Base-by-base conservation (phyloP, 2,329 filamentous ascomycete species). In the Drechslerella coelobrocha region DNA sequence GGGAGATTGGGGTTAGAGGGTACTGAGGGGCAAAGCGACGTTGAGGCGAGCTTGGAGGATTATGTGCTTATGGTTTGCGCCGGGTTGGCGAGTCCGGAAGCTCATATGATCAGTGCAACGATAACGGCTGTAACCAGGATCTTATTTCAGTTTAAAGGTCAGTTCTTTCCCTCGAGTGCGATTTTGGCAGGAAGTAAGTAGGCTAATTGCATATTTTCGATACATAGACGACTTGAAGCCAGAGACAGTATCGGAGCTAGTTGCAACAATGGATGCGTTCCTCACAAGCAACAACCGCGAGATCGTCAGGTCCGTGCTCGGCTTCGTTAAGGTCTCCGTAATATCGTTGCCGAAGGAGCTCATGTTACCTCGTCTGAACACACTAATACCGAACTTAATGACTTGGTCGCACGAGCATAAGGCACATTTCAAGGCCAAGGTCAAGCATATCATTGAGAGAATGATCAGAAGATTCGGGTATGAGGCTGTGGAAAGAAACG, bases 31-130 rank as follows among this genome's bases (percentile, higher is more conserved):
- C 89, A 92, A 0, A 88, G 90, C 1, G 82, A 88, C 29, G 92
- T 89, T 2, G 83, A 85, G 1, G 93, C 94, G 19, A 92, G 85
- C 43, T 85, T 99, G 37, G 93, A 97, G 76, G 94, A 97, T 79
- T 97, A 92, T 80, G 91, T 97, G 81, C 97, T 93, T 61, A 99
- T 99, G 94, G 90, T 97, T 27, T 96, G 91, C 74, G 94, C 94
- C 52, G 94, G 94, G 80, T 85, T 99, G 57, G 94, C 93, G 1
- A 93, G 92, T 62, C 89, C 88, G 75, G 93, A 92, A 9, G 92
- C 94, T 29, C 93, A 97, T 81, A 97, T 97, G 92, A 92, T 97
- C 73, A 96, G 91, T 5, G 94, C 94, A 0, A 92, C 91, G n/a
- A 92, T 99, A 78, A 97, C 92, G 0, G 93, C 94, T 12, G 85